Base-by-base conservation (phyloP, 2,329 filamentous ascomycete genomes). In the Nigrospora sphaerica region DNA sequence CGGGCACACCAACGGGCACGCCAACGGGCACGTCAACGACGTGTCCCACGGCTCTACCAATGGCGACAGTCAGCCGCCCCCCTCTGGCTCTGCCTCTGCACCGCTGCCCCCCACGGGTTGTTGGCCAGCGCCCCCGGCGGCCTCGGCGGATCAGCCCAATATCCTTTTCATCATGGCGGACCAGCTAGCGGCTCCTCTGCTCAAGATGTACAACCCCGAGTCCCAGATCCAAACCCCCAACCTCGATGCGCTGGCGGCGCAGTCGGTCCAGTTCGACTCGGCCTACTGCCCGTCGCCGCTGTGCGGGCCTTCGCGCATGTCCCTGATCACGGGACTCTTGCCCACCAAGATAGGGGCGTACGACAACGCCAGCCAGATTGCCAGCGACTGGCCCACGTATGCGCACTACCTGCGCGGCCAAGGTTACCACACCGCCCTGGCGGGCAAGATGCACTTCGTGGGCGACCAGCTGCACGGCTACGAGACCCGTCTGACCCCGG, bases 401-500 rank as follows among this genome's bases (percentile, higher is more conserved):
- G 89, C 91, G 10, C 91, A 96, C 66, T 95, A 95, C 67, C 74
- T 96, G 46, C 86, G 91, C 42, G 76, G 80, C 37, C 82, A 85
- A 58, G 89, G 88, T 45, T 96, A 96, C 61, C 88, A 95, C 68
- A 95, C 91, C 12, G 87, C 86, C 6, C 74, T 96, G 56, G 89
- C 91, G 6, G 91, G 91, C 52, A 96, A 96, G 77, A 96, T 96
- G 91, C 91, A 96, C 69, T 96, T 96, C 63, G 86, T 95, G 46
- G 91, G 91, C 32, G 91, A 96, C 63, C 91, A 96, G 69, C 75
- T 96, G 49, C 91, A 96, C 63, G 91, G 91, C 31, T 96, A 95
- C 60, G 91, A 96, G 72, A 86, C 88, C 59, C 82, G 91, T 47
- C 75, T 96, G 59, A 96, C 91, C n/a, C 88, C 85, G 55, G 91